Percentiles rank a stretch among this genome's conserved stretches.
These are phyloP conservation scores for Croton setiger DNA, from an alignment of 441 rosid genomes.

Conservation along the genomic window DNA sequence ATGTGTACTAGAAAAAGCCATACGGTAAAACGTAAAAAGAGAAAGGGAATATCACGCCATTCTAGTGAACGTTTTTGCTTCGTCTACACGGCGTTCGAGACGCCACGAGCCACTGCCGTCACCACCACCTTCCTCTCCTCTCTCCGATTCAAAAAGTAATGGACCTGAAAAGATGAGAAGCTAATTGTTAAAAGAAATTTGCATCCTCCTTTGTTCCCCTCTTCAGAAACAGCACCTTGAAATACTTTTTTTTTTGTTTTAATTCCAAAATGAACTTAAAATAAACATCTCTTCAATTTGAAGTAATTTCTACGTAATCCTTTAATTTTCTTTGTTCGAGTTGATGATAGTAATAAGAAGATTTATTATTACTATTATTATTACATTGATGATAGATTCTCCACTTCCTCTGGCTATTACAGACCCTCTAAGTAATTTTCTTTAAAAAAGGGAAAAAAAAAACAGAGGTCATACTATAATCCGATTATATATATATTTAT, in stretches of 20 bases:
- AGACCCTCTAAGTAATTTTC: slow-evolving; percentile 18
- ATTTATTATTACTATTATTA: not conserved
- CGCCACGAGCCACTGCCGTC: slow-evolving; percentile 60
- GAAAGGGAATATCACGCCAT: slow-evolving; percentile 44
- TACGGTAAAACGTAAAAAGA: slow-evolving; percentile 14
- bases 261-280: too few species aligned
- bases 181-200: slow-evolving; percentile 7
- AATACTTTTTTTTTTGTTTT: not conserved
- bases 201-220: slow-evolving; percentile 47
- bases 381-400: slow-evolving; percentile 20
- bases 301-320: slow-evolving; percentile 1
- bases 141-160: not conserved
- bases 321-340: not conserved
- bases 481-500: slow-evolving; percentile 15
- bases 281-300: too few species aligned
- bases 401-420: slow-evolving; percentile 20
- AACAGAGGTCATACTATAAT: slow-evolving; percentile 12
- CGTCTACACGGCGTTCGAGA: slow-evolving; percentile 46
- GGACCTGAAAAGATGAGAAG: slow-evolving; percentile 46
- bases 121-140: not conserved
- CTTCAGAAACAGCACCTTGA: slow-evolving; percentile 24
- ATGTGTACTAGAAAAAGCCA: not conserved
- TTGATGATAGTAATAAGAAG: not conserved
- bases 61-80: slow-evolving; percentile 32
- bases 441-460: slow-evolving; percentile 8